These are phyloP conservation scores for Saccharomycopsis babjevae DNA, from an alignment of 805 yeast species.

Conservation along the genomic window DNA sequence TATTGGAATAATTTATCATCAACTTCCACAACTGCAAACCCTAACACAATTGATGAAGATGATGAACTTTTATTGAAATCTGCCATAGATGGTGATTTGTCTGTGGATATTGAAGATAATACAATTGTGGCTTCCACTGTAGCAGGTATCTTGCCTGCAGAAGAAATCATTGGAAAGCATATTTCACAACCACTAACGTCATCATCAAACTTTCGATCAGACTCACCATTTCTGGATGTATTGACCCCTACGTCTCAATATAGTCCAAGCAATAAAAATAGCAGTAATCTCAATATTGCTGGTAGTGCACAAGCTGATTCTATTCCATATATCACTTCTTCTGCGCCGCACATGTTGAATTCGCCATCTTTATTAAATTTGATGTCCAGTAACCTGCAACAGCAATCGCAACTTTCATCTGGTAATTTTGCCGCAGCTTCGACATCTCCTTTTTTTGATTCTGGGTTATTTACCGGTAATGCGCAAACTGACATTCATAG, in stretches of 20 bases:
- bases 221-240: neutral
- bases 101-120: neutral
- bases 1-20: neutral
- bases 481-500: neutral
- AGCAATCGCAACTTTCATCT: neutral
- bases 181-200: neutral
- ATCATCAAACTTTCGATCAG: neutral
- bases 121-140: neutral
- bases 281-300: neutral
- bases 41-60: neutral
- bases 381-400: neutral
- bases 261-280: neutral
- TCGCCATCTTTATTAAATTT: neutral
- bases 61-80: neutral
- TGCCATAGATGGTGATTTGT: neutral
- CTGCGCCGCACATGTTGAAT: neutral
- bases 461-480: neutral
- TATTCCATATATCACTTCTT: neutral
- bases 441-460: neutral
- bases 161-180: neutral
- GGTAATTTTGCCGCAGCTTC: neutral
- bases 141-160: neutral
- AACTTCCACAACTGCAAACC: neutral
- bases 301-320: neutral
- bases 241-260: neutral